A percentile compares a stretch with the other conserved stretches of the same genome.
phyloP scores from a whole-genome alignment of 2,329 filamentous ascomycete genomes.

The Beauveria sp. region DNA sequence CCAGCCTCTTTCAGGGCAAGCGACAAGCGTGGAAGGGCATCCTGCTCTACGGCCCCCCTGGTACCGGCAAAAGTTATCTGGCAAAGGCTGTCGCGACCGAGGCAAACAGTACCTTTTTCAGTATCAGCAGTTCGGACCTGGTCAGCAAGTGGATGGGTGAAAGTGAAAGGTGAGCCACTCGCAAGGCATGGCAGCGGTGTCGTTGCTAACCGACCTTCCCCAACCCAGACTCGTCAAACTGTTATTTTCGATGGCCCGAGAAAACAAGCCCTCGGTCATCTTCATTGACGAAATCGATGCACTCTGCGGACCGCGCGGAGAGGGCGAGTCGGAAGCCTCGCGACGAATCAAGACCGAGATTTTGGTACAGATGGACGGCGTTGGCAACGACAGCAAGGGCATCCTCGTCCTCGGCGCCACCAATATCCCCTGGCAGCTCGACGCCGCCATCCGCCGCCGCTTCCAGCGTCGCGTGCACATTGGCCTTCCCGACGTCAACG shows the following conservation, averaged over 20 bases:
- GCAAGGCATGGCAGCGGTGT: background rate
- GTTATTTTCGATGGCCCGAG: conserved; percentile 93
- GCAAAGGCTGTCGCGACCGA: conserved; percentile 97
- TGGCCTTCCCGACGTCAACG: conserved; percentile 77
- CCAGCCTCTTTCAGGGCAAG: conserved; percentile 91
- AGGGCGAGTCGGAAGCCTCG: conserved; percentile 96
- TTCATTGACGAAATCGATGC: conserved; percentile 99
- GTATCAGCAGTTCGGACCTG: conserved; percentile 91
- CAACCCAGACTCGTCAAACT: conserved; percentile 76
- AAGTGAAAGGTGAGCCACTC: conserved; percentile 68
- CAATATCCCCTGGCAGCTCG: conserved; percentile 98
- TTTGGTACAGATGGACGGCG: conserved; percentile 98
- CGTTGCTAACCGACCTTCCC: conserved; percentile 16
- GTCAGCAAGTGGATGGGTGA: conserved; percentile 99
- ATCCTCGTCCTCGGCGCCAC: conserved; percentile 93
- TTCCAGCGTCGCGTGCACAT: conserved; percentile 97
- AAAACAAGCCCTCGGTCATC: conserved; percentile 97
- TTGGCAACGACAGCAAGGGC: conserved; percentile 89
- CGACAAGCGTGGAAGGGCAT: conserved; percentile 98
- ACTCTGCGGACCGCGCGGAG: conserved; percentile 81
- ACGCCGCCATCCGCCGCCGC: conserved; percentile 88
- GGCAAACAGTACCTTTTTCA: conserved; percentile 98
- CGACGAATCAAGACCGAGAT: conserved; percentile 97
- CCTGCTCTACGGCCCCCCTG: conserved; percentile 87
- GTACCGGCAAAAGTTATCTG: conserved; percentile 95